Conservation (phyloP, 73 alveolate genomes). For the Urostyla sp. region DNA sequence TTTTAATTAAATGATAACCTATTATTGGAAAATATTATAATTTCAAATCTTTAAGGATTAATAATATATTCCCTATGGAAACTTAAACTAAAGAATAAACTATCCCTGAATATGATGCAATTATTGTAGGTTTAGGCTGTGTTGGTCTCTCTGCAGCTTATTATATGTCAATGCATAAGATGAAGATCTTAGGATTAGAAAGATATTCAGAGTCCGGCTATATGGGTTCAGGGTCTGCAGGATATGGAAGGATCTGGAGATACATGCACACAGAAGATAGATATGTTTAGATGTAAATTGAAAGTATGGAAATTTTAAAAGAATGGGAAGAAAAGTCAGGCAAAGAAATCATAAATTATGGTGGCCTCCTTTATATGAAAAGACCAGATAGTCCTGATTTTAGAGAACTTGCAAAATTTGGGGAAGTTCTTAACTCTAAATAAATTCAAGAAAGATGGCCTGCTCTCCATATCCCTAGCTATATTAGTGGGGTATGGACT, state of each 20-base stretch:
- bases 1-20: too few species aligned
- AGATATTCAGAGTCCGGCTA: constrained; percentile 45
- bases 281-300: constrained; percentile 31
- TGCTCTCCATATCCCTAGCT: constrained; percentile 40
- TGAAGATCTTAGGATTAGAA: constrained; percentile 43
- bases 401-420: constrained; percentile 1
- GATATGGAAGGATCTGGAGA: constrained; percentile 53
- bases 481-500: constrained; percentile 29
- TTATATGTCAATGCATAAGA: constrained; percentile 21
- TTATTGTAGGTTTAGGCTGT: constrained; percentile 57
- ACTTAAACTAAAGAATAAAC: not conserved
- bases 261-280: constrained; percentile 21
- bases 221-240: constrained; percentile 50
- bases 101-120: constrained; percentile 48
- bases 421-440: not conserved
- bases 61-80: too few species aligned
- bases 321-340: constrained; percentile 50
- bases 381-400: constrained; percentile 15
- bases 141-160: constrained; percentile 57
- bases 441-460: constrained; percentile 58
- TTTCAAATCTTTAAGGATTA: too few species aligned
- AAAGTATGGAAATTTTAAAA: constrained; percentile 32
- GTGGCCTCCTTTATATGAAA: constrained; percentile 46
- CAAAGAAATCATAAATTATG: constrained; percentile 16
- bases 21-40: too few species aligned